Evolutionary conservation across 345 rosid genomes (phyloP).

Genomic region (Sisymbrium irio): DNA sequence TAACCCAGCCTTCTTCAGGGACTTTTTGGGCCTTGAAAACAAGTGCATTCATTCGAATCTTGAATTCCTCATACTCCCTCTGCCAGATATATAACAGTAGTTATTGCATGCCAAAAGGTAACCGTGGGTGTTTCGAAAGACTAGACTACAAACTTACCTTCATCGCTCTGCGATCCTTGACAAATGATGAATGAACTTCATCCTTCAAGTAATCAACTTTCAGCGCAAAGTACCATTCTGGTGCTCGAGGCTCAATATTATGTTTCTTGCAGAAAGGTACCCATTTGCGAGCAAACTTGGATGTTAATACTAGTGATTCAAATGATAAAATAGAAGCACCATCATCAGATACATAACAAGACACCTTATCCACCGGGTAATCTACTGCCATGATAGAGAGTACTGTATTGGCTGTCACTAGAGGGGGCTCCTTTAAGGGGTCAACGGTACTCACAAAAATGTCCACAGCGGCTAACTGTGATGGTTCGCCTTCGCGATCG

Average conservation of each 20-base stretch:
- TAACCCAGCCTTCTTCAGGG: slow-evolving; percentile 95
- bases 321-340: slow-evolving; percentile 95
- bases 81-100: slow-evolving; percentile 27
- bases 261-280: slow-evolving; percentile 89
- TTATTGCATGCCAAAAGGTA: too few relatives aligned
- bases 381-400: slow-evolving; percentile 90
- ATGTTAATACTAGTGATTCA: slow-evolving; percentile 84
- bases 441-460: slow-evolving; percentile 97
- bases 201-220: slow-evolving; percentile 92
- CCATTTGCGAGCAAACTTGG: slow-evolving; percentile 94
- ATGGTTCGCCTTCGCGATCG: slow-evolving; percentile 87
- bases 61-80: slow-evolving; percentile 96
- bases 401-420: slow-evolving; percentile 91
- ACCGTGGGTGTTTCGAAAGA: too few relatives aligned
- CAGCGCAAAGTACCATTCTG: slow-evolving; percentile 84
- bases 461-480: slow-evolving; percentile 87
- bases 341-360: slow-evolving; percentile 93
- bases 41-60: slow-evolving; percentile 80
- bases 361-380: slow-evolving; percentile 92
- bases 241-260: slow-evolving; percentile 89
- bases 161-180: slow-evolving; percentile 97
- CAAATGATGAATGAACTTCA: slow-evolving; percentile 88
- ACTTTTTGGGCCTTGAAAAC: slow-evolving; percentile 81
- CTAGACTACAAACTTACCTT: slow-evolving; percentile 45
- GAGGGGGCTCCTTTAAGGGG: slow-evolving; percentile 95